These are phyloP conservation scores for Curvularia eragrostidis DNA, from an alignment of 2,329 filamentous ascomycete species.

Conservation along the genomic window DNA sequence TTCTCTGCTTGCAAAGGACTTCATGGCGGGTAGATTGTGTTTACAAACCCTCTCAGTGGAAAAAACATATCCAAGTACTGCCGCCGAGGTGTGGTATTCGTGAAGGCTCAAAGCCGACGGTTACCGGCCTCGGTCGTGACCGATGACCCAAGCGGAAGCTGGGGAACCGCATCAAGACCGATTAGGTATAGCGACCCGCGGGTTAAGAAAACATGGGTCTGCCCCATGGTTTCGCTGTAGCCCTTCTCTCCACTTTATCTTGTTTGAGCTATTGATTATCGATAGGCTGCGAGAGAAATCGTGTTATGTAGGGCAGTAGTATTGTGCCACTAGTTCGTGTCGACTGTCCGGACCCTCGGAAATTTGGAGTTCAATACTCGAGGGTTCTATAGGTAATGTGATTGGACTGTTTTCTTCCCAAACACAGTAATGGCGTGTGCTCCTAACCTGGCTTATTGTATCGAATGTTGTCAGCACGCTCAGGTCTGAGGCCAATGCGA, in stretches of 20 bases:
- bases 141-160: slow-evolving; percentile 26
- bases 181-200: slow-evolving; percentile 22
- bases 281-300: background rate
- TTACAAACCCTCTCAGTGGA: slow-evolving; percentile 18
- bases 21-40: slow-evolving; percentile 35
- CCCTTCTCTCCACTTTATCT: background rate
- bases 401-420: background rate
- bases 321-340: background rate
- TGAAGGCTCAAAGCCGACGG: slow-evolving; percentile 28
- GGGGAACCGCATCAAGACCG: slow-evolving; percentile 22
- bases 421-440: background rate
- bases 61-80: slow-evolving; percentile 36
- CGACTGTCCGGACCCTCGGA: background rate
- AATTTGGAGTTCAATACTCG: background rate
- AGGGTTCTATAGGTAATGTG: background rate
- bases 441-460: background rate
- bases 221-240: background rate
- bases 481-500: slow-evolving; percentile 43
- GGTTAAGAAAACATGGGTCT: slow-evolving; percentile 24
- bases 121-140: slow-evolving; percentile 23
- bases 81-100: slow-evolving; percentile 26
- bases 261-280: background rate
- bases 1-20: slow-evolving; percentile 41
- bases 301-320: background rate
- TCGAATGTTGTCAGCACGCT: slow-evolving; percentile 46